These are phyloP conservation scores for Echinochloa phyllopogon DNA, from an alignment of 176 grass and related monocot species.

Conservation along the genomic window DNA sequence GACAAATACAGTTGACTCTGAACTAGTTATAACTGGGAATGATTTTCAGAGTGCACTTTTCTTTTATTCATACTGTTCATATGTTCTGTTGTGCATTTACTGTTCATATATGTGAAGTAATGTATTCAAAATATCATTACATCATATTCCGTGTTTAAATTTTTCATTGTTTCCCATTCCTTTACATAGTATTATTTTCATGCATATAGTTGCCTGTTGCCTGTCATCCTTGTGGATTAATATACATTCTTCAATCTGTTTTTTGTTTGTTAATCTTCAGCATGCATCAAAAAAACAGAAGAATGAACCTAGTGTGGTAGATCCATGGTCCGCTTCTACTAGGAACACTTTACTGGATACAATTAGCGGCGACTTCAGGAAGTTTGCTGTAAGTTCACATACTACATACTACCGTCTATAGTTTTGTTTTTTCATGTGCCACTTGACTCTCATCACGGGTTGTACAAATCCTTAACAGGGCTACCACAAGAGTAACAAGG, in stretches of 20 bases:
- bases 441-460: slow-evolving; percentile 17
- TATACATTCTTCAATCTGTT: neutral
- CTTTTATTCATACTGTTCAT: neutral
- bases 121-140: neutral
- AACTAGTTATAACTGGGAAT: slow-evolving; percentile 28
- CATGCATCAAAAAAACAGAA: slow-evolving; percentile 45
- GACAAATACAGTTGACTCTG: slow-evolving; percentile 1
- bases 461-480: slow-evolving; percentile 65
- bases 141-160: neutral
- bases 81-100: slow-evolving; percentile 7
- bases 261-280: slow-evolving; percentile 49
- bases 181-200: slow-evolving; percentile 22
- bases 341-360: slow-evolving; percentile 59
- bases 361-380: slow-evolving; percentile 62
- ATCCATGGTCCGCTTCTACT: slow-evolving; percentile 81
- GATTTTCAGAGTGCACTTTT: neutral
- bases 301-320: slow-evolving; percentile 49
- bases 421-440: neutral
- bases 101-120: slow-evolving; percentile 16
- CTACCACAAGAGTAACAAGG: slow-evolving; percentile 76
- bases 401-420: no score
- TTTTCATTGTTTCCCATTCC: slow-evolving; percentile 3
- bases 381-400: slow-evolving; percentile 59
- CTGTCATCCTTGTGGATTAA: neutral
- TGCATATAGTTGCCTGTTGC: slow-evolving; percentile 25